Base-by-base conservation (phyloP, 495 filamentous ascomycete genomes). In the Penicillium goetzii region DNA sequence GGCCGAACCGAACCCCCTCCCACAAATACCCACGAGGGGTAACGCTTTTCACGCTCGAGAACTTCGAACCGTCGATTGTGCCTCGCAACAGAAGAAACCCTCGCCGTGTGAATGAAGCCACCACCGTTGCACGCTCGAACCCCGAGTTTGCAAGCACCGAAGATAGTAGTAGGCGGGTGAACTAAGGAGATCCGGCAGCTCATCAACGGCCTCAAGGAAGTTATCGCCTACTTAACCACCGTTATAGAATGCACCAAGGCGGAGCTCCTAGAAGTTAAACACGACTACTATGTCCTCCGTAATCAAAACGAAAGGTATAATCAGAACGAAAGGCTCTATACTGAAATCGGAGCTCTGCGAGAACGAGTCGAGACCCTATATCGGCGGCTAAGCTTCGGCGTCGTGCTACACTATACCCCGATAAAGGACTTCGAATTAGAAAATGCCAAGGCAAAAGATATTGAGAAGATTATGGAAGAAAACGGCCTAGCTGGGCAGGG, bases 361-460 rank as follows among this genome's bases (percentile, higher is more conserved):
- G n/a, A 52, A 7, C 40, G 47, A 33, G 12, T 61, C 19, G 38
- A 49, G 14, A 38, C 8, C n/a, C 4, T 6, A n/a, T n/a, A n/a
- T n/a, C n/a, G n/a, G n/a, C n/a, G n/a, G n/a, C n/a, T n/a, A 10
- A 0, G 21, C 12, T 53, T 45, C 58, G 60, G 60, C 21, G 59
- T 72, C 1, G 64, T 70, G 0, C 67, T 72, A 7, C 62, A 76
- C 58, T 62, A 58, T 9, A 64, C 64, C 14, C 71, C 67, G 0
- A 74, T 66, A 10, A 57, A 73, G 55, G 67, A 67, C 15, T 65
- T 70, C 36, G 43, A 68, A 33, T 54, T 70, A 9, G 66, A 68
- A 9, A 51, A n/a, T 12, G 51, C 33, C 0, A 52, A 56, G 53
- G 43, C 56, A 4, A 19, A 66, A 15, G 67, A 25, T 11, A 58